Evolutionary conservation across 2,329 filamentous ascomycete species (phyloP), one percentile per base, ranked within the genome.

Genomic region (Sporothrix mexicana): DNA sequence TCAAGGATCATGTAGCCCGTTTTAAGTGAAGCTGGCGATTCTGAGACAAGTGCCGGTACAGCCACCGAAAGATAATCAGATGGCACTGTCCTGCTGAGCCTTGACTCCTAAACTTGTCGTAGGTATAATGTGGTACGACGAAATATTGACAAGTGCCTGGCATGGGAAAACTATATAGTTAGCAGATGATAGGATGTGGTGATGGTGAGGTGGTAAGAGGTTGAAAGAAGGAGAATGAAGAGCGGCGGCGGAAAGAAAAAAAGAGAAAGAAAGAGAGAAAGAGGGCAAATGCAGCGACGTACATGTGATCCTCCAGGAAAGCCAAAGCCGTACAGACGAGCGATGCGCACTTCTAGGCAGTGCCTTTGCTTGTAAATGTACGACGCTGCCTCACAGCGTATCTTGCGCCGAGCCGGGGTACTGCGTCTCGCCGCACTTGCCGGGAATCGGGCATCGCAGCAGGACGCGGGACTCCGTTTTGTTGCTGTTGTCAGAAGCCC

Each of bases 341-440:
- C 80, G 81, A 82, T 81, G 15, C 81, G 80, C 45, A 84, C 75
- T 62, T 77, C 72, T 10, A 80, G 79, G 74, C 80, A 83, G 53
- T 82, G 74, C 15, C 80, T 76, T 64, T 80, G 77, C 23, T 84
- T 78, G 81, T 81, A 84, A 9, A 80, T 77, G 74, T 81, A 83
- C 3, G 80, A 81, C 1, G 80, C 82, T 36, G 78, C 80, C 77
- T 84, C 82, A 73, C 78, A 77, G 53, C 79, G 75, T 6, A 83
- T 9, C 76, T 83, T 83, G 79, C 7, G 78, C 78, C 67, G 81
- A 82, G 3, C 81, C 82, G 7, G 81, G 80, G 71, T 78, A 73
- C 15, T 61, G 72, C 12, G 70, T 68, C 73, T 84, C 81, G 30
- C 80, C 82, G 15, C 81, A 75, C 57, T 79, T 79, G 69, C 77